phyloP scores from a whole-genome alignment of 2,329 filamentous ascomycete genomes.

The Phaeosphaeriaceae sp. region DNA sequence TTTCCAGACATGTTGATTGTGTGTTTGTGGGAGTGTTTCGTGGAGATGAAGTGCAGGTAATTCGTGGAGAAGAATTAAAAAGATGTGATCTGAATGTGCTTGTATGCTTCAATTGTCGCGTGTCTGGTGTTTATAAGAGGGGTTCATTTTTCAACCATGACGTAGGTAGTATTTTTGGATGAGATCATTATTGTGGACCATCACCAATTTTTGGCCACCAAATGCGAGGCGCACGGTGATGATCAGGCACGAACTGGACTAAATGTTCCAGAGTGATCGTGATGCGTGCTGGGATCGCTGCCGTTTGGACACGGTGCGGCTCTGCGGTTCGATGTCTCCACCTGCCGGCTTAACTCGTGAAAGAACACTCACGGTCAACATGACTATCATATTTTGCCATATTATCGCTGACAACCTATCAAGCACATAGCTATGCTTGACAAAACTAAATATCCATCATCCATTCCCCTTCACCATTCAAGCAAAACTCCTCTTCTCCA shows the following conservation, averaged over 20 bases:
- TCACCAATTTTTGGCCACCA: conserved; percentile 20
- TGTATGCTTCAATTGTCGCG: not conserved
- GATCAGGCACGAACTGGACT: conserved; percentile 2
- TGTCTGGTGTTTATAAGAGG: not conserved
- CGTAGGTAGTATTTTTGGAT: not conserved
- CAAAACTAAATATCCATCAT: too few relatives aligned
- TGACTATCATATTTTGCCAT: too few relatives aligned
- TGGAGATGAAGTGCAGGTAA: not conserved
- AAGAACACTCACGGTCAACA: too few relatives aligned
- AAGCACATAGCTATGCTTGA: too few relatives aligned
- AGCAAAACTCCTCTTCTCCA: conserved; percentile 38
- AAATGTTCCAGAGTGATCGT: not conserved
- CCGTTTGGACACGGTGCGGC: not conserved
- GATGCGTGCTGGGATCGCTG: not conserved
- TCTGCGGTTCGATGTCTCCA: not conserved
- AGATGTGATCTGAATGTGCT: not conserved
- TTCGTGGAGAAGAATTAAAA: not conserved
- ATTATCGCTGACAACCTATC: too few relatives aligned
- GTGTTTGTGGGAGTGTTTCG: conserved; percentile 5
- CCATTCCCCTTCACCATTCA: too few relatives aligned
- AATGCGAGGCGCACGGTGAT: conserved; percentile 17
- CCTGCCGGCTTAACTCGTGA: not conserved
- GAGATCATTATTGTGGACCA: not conserved
- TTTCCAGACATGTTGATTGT: conserved; percentile 56
- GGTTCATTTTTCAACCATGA: not conserved